Percentiles rank a stretch among this genome's conserved stretches.
Evolutionary conservation across 371 early-diverging fungal species (phyloP).

Genomic region (Cokeromyces recurvatus): DNA sequence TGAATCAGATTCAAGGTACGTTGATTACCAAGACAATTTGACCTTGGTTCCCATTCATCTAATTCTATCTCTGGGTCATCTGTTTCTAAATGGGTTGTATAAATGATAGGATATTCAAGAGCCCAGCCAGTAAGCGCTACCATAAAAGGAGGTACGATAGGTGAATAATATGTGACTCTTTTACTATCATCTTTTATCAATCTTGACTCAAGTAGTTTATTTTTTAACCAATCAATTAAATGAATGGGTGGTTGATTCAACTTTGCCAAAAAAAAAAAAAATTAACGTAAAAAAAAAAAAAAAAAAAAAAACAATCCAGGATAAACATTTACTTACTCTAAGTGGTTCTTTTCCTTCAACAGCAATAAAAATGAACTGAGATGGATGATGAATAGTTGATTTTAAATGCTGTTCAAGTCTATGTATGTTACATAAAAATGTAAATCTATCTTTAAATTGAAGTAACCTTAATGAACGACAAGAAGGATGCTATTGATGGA

Average conservation of each 20-base stretch:
- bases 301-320: neutral
- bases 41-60: constrained; percentile 34
- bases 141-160: constrained; percentile 34
- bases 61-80: constrained; percentile 21
- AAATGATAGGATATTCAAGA: constrained; percentile 45
- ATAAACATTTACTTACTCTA: constrained; percentile 7
- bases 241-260: constrained; percentile 13
- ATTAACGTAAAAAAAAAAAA: too few relatives aligned
- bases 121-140: constrained; percentile 43
- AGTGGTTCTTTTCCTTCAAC: constrained; percentile 18
- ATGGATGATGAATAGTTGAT: constrained; percentile 6
- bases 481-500: too few relatives aligned
- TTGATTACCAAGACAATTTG: constrained; percentile 33
- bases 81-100: constrained; percentile 19
- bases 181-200: neutral
- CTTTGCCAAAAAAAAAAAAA: too few relatives aligned
- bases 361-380: constrained; percentile 7
- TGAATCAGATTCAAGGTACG: too few relatives aligned
- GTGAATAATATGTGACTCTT: too few relatives aligned
- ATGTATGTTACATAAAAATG: constrained; percentile 32
- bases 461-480: constrained; percentile 12
- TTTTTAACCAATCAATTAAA: constrained; percentile 15
- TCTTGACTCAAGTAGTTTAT: constrained; percentile 8
- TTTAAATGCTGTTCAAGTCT: constrained; percentile 20
- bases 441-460: constrained; percentile 40